A percentile compares a stretch with the other conserved stretches of the same genome.
phyloP scores from a whole-genome alignment of 2,329 filamentous ascomycete species.

The Rutstroemia sydowiana region DNA sequence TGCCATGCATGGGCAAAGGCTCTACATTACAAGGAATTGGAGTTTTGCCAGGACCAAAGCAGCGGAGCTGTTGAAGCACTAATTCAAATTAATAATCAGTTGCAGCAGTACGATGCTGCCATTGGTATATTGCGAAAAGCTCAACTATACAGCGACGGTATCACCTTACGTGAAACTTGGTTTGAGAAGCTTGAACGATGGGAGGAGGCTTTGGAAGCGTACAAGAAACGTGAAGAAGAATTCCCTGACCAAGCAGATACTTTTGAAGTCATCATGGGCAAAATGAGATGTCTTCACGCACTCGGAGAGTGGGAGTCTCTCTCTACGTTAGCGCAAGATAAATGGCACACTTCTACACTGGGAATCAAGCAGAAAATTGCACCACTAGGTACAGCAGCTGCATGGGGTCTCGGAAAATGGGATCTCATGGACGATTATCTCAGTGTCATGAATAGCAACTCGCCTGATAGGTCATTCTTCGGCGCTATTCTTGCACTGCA shows the following conservation, averaged over 20 bases:
- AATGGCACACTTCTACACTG: constrained; percentile 82
- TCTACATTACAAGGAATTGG: constrained; percentile 95
- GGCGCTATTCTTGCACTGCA: constrained; percentile 93
- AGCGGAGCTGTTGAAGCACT: constrained; percentile 91
- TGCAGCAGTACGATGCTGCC: constrained; percentile 96
- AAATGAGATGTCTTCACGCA: constrained; percentile 97
- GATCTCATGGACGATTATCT: constrained; percentile 98
- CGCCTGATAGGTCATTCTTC: constrained; percentile 94
- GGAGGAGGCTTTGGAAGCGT: constrained; percentile 92
- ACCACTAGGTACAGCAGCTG: constrained; percentile 86
- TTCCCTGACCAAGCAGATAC: constrained; percentile 73
- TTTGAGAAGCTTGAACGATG: constrained; percentile 97
- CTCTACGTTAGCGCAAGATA: constrained; percentile 80
- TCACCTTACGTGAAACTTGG: constrained; percentile 96
- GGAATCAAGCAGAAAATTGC: constrained; percentile 89
- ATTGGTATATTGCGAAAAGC: constrained; percentile 96
- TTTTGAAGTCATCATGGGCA: constrained; percentile 97
- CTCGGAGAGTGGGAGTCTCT: constrained; percentile 96
- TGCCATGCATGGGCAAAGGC: constrained; percentile 98
- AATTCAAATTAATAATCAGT: constrained; percentile 98
- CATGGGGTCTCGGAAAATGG: constrained; percentile 96
- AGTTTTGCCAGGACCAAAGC: constrained; percentile 96
- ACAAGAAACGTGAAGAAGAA: constrained; percentile 76
- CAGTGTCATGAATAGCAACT: constrained; percentile 86
- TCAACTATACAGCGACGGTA: constrained; percentile 85